Evolutionary conservation across 169 alveolate genomes (phyloP).

Genomic region (Theileria parva): DNA sequence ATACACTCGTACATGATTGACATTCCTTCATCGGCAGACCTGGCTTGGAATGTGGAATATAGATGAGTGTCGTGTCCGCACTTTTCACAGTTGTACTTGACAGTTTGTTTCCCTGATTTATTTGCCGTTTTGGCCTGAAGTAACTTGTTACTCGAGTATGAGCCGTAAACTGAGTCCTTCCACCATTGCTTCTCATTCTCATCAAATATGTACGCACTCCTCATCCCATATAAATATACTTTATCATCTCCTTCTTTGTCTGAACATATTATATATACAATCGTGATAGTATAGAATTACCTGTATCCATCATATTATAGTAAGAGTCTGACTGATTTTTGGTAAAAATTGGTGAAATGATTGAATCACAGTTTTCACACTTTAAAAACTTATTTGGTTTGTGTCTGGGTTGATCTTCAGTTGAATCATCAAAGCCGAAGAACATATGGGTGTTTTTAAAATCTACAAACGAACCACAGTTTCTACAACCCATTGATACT

Average conservation of each 20-base stretch:
- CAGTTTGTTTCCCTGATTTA: constrained; percentile 67
- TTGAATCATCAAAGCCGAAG: constrained; percentile 32
- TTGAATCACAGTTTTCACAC: constrained; percentile 39
- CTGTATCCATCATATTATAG: constrained; percentile 19
- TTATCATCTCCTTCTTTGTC: constrained; percentile 29
- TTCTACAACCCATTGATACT: constrained; percentile 60
- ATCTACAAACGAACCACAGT: constrained; percentile 46
- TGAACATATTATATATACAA: constrained; percentile 22
- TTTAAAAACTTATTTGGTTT: constrained; percentile 26
- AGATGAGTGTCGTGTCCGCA: constrained; percentile 81
- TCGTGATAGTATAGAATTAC: background rate
- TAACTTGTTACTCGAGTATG: constrained; percentile 11
- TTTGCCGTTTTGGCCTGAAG: constrained; percentile 62
- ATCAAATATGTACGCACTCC: constrained; percentile 72
- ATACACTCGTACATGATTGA: constrained; percentile 85
- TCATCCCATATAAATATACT: constrained; percentile 70
- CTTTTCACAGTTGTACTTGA: constrained; percentile 78
- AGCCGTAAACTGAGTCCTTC: constrained; percentile 58
- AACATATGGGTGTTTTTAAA: constrained; percentile 34
- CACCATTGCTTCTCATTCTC: constrained; percentile 73
- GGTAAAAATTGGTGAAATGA: constrained; percentile 60
- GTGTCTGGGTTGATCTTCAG: background rate
- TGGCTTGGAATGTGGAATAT: constrained; percentile 83
- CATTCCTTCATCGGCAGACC: constrained; percentile 89
- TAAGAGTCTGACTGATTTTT: constrained; percentile 29